These are phyloP conservation scores for Cubamyces lactineus DNA, from an alignment of 768 basidiomycete species.

Conservation along the genomic window DNA sequence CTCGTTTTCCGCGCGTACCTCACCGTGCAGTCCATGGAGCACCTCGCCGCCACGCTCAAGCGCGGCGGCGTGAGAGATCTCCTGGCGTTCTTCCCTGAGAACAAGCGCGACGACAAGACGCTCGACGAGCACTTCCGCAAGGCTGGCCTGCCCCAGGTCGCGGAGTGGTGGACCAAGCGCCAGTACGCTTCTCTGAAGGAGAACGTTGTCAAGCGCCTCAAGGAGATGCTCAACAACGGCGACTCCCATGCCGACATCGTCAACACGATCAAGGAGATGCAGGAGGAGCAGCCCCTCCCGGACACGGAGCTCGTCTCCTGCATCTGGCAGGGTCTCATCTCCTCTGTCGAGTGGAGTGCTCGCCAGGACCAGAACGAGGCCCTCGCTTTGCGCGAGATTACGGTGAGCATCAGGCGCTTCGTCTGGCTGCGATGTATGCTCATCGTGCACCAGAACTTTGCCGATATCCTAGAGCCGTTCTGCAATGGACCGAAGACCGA, in stretches of 20 bases:
- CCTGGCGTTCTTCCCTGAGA: conserved; percentile 82
- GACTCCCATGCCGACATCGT: conserved; percentile 76
- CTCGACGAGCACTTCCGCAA: conserved; percentile 89
- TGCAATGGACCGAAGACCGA: conserved; percentile 87
- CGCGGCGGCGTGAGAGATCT: conserved; percentile 86
- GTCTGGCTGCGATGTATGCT: not conserved
- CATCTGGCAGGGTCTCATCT: conserved; percentile 92
- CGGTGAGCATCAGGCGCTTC: conserved; percentile 49
- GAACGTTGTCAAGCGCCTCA: conserved; percentile 66
- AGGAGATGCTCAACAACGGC: conserved; percentile 68
- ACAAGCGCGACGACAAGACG: conserved; percentile 71
- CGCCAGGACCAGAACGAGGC: conserved; percentile 92
- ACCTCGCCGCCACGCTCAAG: conserved; percentile 80
- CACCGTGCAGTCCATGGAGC: conserved; percentile 84
- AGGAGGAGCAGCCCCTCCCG: conserved; percentile 81
- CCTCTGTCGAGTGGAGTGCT: conserved; percentile 84
- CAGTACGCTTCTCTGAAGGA: conserved; percentile 85
- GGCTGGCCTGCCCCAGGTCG: conserved; percentile 74
- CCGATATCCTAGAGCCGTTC: conserved; percentile 88
- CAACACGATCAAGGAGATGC: conserved; percentile 66
- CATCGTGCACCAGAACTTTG: conserved; percentile 61
- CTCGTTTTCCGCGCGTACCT: conserved; percentile 83
- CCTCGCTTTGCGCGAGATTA: conserved; percentile 85
- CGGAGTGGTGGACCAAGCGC: conserved; percentile 95
- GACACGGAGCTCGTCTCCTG: conserved; percentile 84